Base-by-base conservation (phyloP, 2,329 filamentous ascomycete species). In the Clonostachys byssicola region DNA sequence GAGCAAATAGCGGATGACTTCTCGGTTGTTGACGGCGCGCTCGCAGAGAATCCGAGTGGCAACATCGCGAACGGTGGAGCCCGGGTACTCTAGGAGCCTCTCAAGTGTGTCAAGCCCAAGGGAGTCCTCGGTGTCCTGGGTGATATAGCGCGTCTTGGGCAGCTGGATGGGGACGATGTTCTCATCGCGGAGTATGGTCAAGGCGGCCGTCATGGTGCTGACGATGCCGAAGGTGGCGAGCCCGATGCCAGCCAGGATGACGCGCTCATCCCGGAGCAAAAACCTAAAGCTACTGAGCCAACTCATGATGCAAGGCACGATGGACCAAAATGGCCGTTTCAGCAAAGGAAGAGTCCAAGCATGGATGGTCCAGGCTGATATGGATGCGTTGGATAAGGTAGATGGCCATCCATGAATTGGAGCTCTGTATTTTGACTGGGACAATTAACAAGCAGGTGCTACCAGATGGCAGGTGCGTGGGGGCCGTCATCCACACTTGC, bases 71-170 rank as follows among this genome's bases (percentile, higher is more conserved):
- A 92, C 86, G 17, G 86, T 79, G 57, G 81, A 85, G 63, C 85
- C 92, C 50, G 86, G 86, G 61, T 87, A 87, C 45, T 78, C 73
- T 12, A 88, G 70, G 5, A 92, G 74, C 52, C 81, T 86, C 45
- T 83, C 73, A 10, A 92, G 71, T 0, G 88, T 91, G 40, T 77
- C 73, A 12, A 83, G 60, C 49, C 83, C 79, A 40, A 91, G 72
- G 3, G 85, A 79, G 59, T 90, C 86, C 58, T 91, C 86, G 3
- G 85, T 88, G 20, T 86, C 82, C 61, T 90, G 84, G 13, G 83
- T 87, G 53, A 89, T 87, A 61, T 88, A 88, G 54, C 85, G 80
- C 44, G 86, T 80, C 60, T 86, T 85, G 35, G 82, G 82, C 50
- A 83, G 79, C 36, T 72, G 60, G 35, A 81, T 77, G 50, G 81